Evolutionary conservation across 257 asterid species (phyloP), one percentile per base, ranked within the genome.

Genomic region (Nicotiana knightiana): DNA sequence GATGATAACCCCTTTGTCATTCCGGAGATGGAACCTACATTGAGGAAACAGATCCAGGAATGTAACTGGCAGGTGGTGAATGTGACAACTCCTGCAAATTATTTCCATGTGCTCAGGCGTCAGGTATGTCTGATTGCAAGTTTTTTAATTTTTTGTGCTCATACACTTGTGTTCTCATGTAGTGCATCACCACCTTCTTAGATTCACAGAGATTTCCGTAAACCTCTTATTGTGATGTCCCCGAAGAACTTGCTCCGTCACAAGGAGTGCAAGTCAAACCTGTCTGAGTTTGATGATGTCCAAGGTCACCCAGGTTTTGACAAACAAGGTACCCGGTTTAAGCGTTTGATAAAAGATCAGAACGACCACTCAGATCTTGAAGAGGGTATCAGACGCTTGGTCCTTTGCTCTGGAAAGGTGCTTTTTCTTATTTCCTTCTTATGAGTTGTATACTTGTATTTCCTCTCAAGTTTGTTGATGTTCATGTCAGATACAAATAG

Each of bases 1-100:
- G 99, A 94, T 80, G 98, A 96, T 59, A 85, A 94, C 84, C 99
- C 99, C 64, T 89, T 79, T 86, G 90, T 91, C 26, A 96, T 96
- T 65, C 99, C 98, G 55, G 99, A 93, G 93, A 96, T 96, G 99
- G 99, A 96, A 28, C 88, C 95, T 30, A 96, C 98, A 54, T 92
- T 93, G 28, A 79, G 98, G 86, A 94, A 83, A 84, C 99, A 94
- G 86, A 96, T 96, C 82, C 99, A 94, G 87, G 97, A 96, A 80
- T 94, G 99, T 91, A 96, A 96, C 85, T 92, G 97, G 97, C 99
- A 96, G 86, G 97, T 96, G 89, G 99, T 96, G 86, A 96, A 96
- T 90, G 97, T 94, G 24, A 96, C 99, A 18, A 96, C 99, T 21
- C 99, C 98, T 59, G 98, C 99, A 83, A 94, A 96, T 89, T 96